Percentiles rank a stretch among this genome's conserved stretches.
phyloP scores from a whole-genome alignment of 176 grass and related monocot species.

The Guadua angustifolia region DNA sequence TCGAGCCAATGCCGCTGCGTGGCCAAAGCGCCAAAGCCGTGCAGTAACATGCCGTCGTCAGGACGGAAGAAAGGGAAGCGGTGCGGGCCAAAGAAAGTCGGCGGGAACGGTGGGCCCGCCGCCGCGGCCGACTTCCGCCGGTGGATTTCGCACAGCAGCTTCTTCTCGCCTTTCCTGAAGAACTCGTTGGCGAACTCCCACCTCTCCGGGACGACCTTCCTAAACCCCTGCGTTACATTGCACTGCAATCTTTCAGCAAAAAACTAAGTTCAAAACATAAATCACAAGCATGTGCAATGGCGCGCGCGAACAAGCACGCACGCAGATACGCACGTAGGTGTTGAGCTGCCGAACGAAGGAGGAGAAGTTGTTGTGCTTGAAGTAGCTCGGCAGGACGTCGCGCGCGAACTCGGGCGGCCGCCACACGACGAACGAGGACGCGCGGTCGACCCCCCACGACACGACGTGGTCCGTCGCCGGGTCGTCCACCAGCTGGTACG shows the following conservation, averaged over 20 bases:
- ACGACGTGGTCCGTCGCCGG: slow-evolving; percentile 60
- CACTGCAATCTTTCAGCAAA: not conserved
- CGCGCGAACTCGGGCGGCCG: slow-evolving; percentile 69
- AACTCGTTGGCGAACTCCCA: slow-evolving; percentile 66
- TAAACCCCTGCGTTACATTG: slow-evolving; percentile 51
- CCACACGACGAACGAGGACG: slow-evolving; percentile 69
- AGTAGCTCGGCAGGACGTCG: slow-evolving; percentile 66
- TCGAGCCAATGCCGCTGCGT: slow-evolving; percentile 5
- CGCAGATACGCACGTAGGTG: slow-evolving; percentile 53
- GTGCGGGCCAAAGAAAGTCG: slow-evolving; percentile 37
- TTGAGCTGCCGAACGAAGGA: slow-evolving; percentile 74
- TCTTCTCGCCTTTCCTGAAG: slow-evolving; percentile 54
- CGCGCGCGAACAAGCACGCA: not conserved
- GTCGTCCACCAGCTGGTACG: slow-evolving; percentile 70
- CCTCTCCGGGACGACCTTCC: slow-evolving; percentile 59
- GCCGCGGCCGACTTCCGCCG: slow-evolving; percentile 56
- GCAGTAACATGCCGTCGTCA: slow-evolving; percentile 20
- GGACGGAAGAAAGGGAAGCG: slow-evolving; percentile 40
- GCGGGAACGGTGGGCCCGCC: slow-evolving; percentile 34
- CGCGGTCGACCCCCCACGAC: slow-evolving; percentile 65
- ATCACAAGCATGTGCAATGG: not conserved
- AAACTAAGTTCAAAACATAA: not conserved
- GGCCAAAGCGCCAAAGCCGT: slow-evolving; percentile 22
- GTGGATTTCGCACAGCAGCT: slow-evolving; percentile 59
- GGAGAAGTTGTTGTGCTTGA: slow-evolving; percentile 82